Evolutionary conservation across 495 filamentous ascomycete species (phyloP).

Genomic region (Annulohypoxylon stygium): DNA sequence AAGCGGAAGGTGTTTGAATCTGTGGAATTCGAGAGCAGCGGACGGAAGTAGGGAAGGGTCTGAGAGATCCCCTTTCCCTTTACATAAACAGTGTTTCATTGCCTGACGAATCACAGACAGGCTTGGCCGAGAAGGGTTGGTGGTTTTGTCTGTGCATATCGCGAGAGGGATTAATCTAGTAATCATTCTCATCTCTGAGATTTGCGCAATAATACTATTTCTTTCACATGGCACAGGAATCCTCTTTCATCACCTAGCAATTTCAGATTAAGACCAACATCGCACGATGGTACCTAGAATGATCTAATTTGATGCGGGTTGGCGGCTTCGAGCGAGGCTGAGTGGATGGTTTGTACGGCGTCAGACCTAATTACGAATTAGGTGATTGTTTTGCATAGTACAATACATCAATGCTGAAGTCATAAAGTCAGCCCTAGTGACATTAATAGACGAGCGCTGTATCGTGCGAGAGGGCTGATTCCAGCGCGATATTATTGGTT

Average conservation of each 20-base stretch:
- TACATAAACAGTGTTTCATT: constrained; percentile 39
- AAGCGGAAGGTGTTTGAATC: constrained; percentile 43
- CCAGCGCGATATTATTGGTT: constrained; percentile 9
- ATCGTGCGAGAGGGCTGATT: constrained; percentile 13
- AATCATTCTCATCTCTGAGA: constrained; percentile 1
- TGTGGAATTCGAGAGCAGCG: constrained; percentile 25
- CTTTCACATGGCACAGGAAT: constrained; percentile 25
- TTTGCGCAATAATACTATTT: background rate
- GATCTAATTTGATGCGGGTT: constrained; percentile 28
- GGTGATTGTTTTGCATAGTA: background rate
- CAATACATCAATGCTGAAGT: constrained; percentile 26
- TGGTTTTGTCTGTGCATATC: background rate
- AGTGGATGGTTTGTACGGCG: constrained; percentile 31
- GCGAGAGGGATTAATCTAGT: background rate
- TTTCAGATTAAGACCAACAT: constrained; percentile 32
- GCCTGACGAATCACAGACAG: background rate
- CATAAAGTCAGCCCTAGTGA: constrained; percentile 33
- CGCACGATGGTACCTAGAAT: constrained; percentile 29
- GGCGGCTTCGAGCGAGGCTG: constrained; percentile 35
- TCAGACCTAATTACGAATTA: constrained; percentile 20
- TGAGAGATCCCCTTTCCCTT: constrained; percentile 6
- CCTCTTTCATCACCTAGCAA: constrained; percentile 10
- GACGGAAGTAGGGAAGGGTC: constrained; percentile 34
- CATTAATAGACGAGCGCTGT: constrained; percentile 25
- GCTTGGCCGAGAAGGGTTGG: constrained; percentile 4